A percentile compares a stretch with the other conserved stretches of the same genome.
Evolutionary conservation across 2,329 filamentous ascomycete species (phyloP).

Genomic region (Apiospora aurea): DNA sequence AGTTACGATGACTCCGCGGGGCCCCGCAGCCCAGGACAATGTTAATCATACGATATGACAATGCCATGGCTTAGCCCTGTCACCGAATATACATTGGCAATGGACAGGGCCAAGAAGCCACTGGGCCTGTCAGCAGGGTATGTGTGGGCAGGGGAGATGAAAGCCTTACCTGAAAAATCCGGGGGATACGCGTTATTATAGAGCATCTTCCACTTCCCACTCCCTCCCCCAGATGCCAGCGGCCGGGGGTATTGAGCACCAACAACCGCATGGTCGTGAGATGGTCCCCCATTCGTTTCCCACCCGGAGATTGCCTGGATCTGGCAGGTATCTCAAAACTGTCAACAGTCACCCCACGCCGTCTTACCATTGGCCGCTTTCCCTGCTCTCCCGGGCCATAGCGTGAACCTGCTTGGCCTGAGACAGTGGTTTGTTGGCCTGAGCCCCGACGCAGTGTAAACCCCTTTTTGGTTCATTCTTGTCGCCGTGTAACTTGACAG

Average conservation of each 20-base stretch:
- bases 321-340: neutral
- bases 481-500: neutral
- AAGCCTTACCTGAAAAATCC: neutral
- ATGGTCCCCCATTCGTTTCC: neutral
- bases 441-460: neutral
- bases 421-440: neutral
- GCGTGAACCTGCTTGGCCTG: neutral
- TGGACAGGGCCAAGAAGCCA: neutral
- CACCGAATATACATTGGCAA: neutral
- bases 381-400: neutral
- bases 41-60: conserved; percentile 5
- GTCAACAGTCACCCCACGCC: neutral
- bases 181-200: neutral
- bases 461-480: neutral
- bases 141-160: neutral
- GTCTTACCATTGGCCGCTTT: conserved; percentile 12
- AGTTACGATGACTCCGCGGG: neutral
- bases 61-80: conserved; percentile 8
- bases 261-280: neutral
- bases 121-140: neutral
- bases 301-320: conserved; percentile 1
- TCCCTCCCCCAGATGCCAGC: neutral
- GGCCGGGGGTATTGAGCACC: neutral
- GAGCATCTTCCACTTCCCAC: neutral
- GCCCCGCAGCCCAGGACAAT: conserved; percentile 17